These are phyloP conservation scores for Fusarium sp. DNA, from an alignment of 2,329 filamentous ascomycete genomes.

Conservation along the genomic window DNA sequence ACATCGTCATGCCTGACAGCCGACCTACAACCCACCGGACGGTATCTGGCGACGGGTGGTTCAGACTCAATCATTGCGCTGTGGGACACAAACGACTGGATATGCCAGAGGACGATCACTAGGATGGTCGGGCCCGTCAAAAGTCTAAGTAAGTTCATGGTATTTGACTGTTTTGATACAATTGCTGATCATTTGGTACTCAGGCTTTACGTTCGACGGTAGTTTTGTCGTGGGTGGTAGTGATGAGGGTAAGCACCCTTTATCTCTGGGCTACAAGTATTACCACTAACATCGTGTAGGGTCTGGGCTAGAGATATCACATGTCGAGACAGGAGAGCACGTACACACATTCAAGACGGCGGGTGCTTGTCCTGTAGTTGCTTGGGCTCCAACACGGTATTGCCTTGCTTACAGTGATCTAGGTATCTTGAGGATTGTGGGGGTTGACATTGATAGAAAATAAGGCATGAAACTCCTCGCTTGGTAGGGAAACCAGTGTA, in stretches of 20 bases:
- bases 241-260: conserved; percentile 69
- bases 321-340: conserved; percentile 79
- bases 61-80: conserved; percentile 80
- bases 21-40: conserved; percentile 76
- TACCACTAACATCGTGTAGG: conserved; percentile 52
- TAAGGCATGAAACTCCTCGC: conserved; percentile 28
- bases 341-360: conserved; percentile 78
- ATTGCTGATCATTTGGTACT: conserved; percentile 24
- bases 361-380: conserved; percentile 73
- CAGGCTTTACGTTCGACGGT: conserved; percentile 82
- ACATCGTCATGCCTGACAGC: conserved; percentile 77
- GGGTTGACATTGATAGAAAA: conserved; percentile 63
- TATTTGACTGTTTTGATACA: not conserved
- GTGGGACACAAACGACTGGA: conserved; percentile 83
- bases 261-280: not conserved
- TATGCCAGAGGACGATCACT: conserved; percentile 77
- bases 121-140: conserved; percentile 76
- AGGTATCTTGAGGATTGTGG: conserved; percentile 76
- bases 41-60: conserved; percentile 79
- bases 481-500: not conserved
- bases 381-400: conserved; percentile 82
- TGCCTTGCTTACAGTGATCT: conserved; percentile 79
- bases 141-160: conserved; percentile 68
- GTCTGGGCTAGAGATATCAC: conserved; percentile 74
- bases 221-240: conserved; percentile 79